A percentile compares a stretch with the other conserved stretches of the same genome.
Conservation (phyloP, 306 rosid genomes). For the Clitoria ternatea region DNA sequence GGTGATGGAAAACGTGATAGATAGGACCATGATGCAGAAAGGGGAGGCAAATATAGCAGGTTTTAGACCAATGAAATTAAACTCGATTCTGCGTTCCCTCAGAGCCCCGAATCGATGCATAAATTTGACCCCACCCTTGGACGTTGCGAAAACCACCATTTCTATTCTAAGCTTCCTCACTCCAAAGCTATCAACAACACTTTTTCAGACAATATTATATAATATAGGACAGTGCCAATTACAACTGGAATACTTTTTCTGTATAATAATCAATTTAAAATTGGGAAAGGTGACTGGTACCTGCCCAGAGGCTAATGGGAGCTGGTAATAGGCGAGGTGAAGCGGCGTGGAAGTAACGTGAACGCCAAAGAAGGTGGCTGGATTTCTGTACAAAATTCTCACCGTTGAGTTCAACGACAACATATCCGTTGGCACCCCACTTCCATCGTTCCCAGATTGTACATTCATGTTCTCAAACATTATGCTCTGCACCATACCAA, state of each 20-base stretch:
- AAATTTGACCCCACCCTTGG: slow-evolving; percentile 17
- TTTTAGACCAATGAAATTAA: not conserved
- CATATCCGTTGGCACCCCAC: slow-evolving; percentile 82
- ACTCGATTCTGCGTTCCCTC: not conserved
- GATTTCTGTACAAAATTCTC: slow-evolving; percentile 59
- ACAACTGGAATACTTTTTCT: no score
- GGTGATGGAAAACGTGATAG: no score
- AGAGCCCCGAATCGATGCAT: not conserved
- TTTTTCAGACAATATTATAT: no score
- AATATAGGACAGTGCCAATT: no score
- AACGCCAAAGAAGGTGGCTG: slow-evolving; percentile 80
- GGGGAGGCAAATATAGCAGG: not conserved
- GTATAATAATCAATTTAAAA: no score
- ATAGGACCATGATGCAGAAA: not conserved
- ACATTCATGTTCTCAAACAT: slow-evolving; percentile 64
- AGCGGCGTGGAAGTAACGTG: slow-evolving; percentile 80
- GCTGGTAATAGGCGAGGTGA: slow-evolving; percentile 63
- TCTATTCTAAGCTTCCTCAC: no score
- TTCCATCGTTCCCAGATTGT: slow-evolving; percentile 74
- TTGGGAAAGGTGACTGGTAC: slow-evolving; percentile 15
- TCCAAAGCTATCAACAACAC: no score
- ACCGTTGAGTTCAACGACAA: slow-evolving; percentile 85
- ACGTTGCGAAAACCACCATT: not conserved
- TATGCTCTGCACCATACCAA: slow-evolving; percentile 57
- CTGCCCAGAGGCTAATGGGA: slow-evolving; percentile 72